Conservation (phyloP, 306 rosid species). For the Gastrolobium villosum region DNA sequence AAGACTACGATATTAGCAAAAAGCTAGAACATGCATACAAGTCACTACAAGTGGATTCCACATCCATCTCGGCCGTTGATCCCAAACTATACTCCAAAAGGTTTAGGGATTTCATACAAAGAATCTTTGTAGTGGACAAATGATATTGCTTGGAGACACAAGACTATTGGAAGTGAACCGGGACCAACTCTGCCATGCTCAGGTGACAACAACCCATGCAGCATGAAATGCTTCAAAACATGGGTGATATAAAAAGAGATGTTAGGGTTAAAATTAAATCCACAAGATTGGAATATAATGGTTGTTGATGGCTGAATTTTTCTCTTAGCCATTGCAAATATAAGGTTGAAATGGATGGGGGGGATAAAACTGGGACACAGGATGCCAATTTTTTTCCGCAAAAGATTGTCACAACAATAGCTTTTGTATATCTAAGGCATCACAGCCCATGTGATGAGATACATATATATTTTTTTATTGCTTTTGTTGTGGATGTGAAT, state of each 20-base stretch:
- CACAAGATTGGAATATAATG: constrained; percentile 42
- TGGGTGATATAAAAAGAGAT: neutral
- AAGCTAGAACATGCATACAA: constrained; percentile 77
- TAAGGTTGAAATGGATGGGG: constrained; percentile 27
- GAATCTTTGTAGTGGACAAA: constrained; percentile 69
- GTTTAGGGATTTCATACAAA: constrained; percentile 65
- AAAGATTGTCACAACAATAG: constrained; percentile 22
- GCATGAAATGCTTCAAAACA: constrained; percentile 35
- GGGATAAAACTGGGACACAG: neutral
- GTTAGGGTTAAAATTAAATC: neutral
- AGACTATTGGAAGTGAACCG: constrained; percentile 22
- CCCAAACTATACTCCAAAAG: constrained; percentile 70
- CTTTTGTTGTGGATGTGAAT: constrained; percentile 48
- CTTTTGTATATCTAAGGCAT: constrained; percentile 45
- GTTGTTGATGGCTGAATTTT: constrained; percentile 55
- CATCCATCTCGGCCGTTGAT: constrained; percentile 72
- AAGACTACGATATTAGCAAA: constrained; percentile 72
- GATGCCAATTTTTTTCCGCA: constrained; percentile 27
- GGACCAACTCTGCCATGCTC: constrained; percentile 45
- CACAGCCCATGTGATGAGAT: constrained; percentile 45
- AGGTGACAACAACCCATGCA: constrained; percentile 10
- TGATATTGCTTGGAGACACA: constrained; percentile 41
- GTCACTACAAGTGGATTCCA: constrained; percentile 69
- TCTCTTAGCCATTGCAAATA: constrained; percentile 56
- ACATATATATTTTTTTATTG: constrained; percentile 24